Conservation (phyloP, 2,329 filamentous ascomycete species). For the Penicillium sp. region DNA sequence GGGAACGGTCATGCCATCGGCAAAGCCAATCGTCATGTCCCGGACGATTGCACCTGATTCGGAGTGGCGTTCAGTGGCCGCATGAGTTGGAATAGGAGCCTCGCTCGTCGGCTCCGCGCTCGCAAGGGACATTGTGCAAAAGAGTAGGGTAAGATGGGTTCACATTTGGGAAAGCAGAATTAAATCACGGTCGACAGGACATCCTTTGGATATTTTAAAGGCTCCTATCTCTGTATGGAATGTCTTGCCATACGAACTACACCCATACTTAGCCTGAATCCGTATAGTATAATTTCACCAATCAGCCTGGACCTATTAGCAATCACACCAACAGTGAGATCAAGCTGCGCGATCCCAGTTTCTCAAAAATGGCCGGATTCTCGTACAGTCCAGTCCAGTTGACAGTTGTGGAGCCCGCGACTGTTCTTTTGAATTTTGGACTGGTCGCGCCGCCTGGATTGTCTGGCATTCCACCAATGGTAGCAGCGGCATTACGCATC, state of each 20-base stretch:
- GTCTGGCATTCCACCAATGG: too few relatives aligned
- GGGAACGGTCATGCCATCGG: slow-evolving; percentile 73
- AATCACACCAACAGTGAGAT: background rate
- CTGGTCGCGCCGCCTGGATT: too few relatives aligned
- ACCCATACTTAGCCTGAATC: too few relatives aligned
- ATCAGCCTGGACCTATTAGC: background rate
- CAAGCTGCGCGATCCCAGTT: background rate
- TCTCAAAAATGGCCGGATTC: too few relatives aligned
- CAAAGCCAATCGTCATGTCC: slow-evolving; percentile 65
- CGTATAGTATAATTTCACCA: background rate
- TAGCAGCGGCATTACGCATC: too few relatives aligned
- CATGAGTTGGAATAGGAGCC: background rate
- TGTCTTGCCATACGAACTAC: background rate
- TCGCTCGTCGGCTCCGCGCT: background rate
- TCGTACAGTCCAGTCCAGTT: too few relatives aligned
- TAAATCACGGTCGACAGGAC: background rate
- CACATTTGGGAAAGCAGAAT: background rate
- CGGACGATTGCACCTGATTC: background rate
- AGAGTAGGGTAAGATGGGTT: background rate
- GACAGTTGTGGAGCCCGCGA: too few relatives aligned
- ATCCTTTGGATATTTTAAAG: too few relatives aligned
- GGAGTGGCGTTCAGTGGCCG: background rate
- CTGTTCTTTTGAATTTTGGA: too few relatives aligned
- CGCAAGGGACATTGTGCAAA: background rate
- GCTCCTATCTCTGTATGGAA: background rate